A percentile compares a stretch with the other conserved stretches of the same genome.
phyloP scores from a whole-genome alignment of 192 early-diverging fungal species.

The Coemansia sp. region DNA sequence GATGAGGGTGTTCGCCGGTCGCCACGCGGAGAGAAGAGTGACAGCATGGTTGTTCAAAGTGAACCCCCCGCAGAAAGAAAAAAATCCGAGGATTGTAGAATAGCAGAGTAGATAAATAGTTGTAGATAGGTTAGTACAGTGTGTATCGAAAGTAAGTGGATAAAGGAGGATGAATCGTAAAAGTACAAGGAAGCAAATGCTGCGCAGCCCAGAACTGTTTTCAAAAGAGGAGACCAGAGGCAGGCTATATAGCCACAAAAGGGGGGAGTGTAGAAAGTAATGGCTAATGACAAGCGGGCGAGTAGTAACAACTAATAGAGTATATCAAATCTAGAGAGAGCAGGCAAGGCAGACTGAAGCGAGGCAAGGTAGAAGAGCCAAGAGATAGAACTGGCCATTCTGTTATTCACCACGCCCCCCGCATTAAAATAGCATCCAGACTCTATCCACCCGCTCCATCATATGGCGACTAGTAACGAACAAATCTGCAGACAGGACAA shows the following conservation, averaged over 20 bases:
- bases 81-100: neutral
- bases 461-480: conserved; percentile 5
- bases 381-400: conserved; percentile 4
- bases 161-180: neutral
- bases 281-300: conserved; percentile 17
- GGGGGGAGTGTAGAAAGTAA: conserved; percentile 22
- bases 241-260: neutral
- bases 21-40: conserved; percentile 42
- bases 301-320: conserved; percentile 26
- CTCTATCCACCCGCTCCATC: neutral
- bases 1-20: conserved; percentile 22
- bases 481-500: neutral
- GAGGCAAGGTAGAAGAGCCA: neutral
- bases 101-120: neutral
- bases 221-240: neutral
- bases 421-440: conserved; percentile 8
- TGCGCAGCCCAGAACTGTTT: neutral
- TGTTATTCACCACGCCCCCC: neutral
- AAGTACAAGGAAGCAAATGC: neutral
- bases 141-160: neutral
- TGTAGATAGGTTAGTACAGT: neutral
- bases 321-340: neutral
- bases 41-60: conserved; percentile 22
- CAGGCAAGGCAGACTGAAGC: conserved; percentile 6
- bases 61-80: neutral